Percentiles rank a stretch among this genome's conserved stretches.
Conservation (phyloP, 2,329 filamentous ascomycete genomes). For the Sordariomycetes sp. region DNA sequence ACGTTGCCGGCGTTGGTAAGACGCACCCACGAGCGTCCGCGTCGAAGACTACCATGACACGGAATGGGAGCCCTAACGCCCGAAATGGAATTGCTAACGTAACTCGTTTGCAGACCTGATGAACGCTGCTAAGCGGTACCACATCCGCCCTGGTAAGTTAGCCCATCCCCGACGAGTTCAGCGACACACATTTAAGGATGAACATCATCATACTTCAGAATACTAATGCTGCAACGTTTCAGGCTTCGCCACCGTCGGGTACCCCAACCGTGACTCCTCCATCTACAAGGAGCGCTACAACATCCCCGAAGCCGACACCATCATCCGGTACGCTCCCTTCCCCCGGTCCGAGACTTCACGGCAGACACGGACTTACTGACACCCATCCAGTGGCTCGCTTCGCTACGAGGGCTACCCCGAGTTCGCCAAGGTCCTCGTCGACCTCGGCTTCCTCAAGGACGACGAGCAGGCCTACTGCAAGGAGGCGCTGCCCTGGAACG, state of each 20-base stretch:
- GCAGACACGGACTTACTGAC: not conserved
- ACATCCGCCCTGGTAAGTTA: conserved; percentile 50
- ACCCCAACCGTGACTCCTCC: conserved; percentile 86
- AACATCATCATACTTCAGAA: too few species aligned
- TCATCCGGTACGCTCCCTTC: conserved; percentile 41
- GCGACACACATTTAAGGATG: too few species aligned
- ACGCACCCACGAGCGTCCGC: not conserved
- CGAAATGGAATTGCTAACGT: not conserved
- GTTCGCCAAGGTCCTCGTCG: conserved; percentile 76
- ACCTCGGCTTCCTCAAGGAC: conserved; percentile 79
- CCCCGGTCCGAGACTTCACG: not conserved
- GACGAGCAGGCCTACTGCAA: conserved; percentile 52
- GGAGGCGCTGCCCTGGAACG: conserved; percentile 63
- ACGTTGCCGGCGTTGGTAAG: conserved; percentile 32
- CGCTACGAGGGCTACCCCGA: conserved; percentile 84
- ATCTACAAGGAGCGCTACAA: conserved; percentile 75
- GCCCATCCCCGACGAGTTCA: too few species aligned
- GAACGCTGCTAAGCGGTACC: conserved; percentile 78
- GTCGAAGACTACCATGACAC: not conserved
- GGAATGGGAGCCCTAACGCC: conserved; percentile 4
- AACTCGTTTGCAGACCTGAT: conserved; percentile 49
- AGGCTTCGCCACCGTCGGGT: conserved; percentile 79
- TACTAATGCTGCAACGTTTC: conserved; percentile 14
- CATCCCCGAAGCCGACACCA: conserved; percentile 53
- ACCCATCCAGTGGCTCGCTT: conserved; percentile 43